Evolutionary conservation across 345 rosid genomes (phyloP), one percentile per base, ranked within the genome.

Genomic region (Schrenkiella parvula): DNA sequence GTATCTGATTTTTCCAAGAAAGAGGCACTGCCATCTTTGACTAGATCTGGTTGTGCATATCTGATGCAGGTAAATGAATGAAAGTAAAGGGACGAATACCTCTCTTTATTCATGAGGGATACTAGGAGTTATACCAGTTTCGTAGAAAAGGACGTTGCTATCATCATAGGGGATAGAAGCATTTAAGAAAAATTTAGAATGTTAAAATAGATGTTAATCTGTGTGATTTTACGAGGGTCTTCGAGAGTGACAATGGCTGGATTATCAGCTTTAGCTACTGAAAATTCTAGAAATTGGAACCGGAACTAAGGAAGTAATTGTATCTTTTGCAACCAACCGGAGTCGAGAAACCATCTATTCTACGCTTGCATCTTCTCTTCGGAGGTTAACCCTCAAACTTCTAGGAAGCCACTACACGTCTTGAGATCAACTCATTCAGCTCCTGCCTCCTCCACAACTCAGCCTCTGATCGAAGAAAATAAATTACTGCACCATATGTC

Each of bases 31-130:
- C 93, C 97, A 54, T 87, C 97, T 44, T 84, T 93, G 84, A 93
- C 97, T 39, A 88, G 98, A 83, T 88, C 97, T 31, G 97, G 98
- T 60, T 93, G 98, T 82, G 95, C 97, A 67, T 93, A 91, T 78
- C 82, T 93, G 55, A 89, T 86, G 88, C 97, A 89, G 97, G 98
- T 93, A 84, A 35, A 21, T 76, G 59, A 67, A 7, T 21, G 61
- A 52, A 60, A 32, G 18, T 39, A 26, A 26, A 55, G 32, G 13
- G 32, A 60, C 2, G 9, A 18, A 15, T n/a, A 19, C 58, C 1
- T 8, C 18, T n/a, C 53, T 61, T 52, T 32, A 53, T 43, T 34
- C 64, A 52, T 28, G 37, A 60, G 69, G 41, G 37, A 48, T 42
- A 35, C 31, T 68, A 43, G 57, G 74, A 42, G 51, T 38, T 68